These are phyloP conservation scores for Chlamydomonas sp. DNA, from an alignment of 139 green algal genomes.

Conservation along the genomic window DNA sequence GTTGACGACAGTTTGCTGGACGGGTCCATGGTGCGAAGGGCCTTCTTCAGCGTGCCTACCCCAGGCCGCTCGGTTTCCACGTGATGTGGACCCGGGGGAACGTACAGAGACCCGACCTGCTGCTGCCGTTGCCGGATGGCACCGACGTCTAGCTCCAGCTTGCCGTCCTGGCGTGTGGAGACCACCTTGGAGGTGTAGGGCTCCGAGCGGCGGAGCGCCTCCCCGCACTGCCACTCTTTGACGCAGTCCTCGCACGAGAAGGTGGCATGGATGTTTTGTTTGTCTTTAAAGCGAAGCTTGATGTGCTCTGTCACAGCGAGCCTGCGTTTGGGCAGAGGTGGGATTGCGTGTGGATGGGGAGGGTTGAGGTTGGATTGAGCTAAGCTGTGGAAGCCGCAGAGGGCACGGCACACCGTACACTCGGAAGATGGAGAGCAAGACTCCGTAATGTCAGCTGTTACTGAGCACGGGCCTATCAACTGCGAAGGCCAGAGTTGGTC, in stretches of 20 bases:
- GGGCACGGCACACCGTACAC: no score
- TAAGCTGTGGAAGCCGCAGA: no score
- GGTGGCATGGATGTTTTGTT: conserved; percentile 4
- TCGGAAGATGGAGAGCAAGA: no score
- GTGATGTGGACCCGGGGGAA: conserved; percentile 29
- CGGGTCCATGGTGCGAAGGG: conserved; percentile 19
- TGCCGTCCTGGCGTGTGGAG: conserved; percentile 4
- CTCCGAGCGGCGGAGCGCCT: conserved; percentile 44
- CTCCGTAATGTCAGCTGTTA: no score
- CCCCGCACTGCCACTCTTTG: conserved; percentile 40
- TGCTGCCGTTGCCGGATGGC: conserved; percentile 49
- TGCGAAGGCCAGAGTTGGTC: no score
- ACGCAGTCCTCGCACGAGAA: conserved; percentile 11
- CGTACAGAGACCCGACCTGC: conserved; percentile 32
- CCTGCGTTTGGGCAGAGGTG: background rate
- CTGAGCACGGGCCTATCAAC: no score
- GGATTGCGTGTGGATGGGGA: background rate
- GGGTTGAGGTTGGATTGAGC: no score
- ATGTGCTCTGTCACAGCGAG: background rate
- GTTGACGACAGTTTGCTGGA: background rate
- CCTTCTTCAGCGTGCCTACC: conserved; percentile 23
- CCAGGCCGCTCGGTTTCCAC: conserved; percentile 28
- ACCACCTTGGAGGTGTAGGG: conserved; percentile 46
- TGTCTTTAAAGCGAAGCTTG: conserved; percentile 1
- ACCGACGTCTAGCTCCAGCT: conserved; percentile 49